These are phyloP conservation scores for Pichia rugopelliculosa DNA, from an alignment of 805 yeast species.

Conservation along the genomic window DNA sequence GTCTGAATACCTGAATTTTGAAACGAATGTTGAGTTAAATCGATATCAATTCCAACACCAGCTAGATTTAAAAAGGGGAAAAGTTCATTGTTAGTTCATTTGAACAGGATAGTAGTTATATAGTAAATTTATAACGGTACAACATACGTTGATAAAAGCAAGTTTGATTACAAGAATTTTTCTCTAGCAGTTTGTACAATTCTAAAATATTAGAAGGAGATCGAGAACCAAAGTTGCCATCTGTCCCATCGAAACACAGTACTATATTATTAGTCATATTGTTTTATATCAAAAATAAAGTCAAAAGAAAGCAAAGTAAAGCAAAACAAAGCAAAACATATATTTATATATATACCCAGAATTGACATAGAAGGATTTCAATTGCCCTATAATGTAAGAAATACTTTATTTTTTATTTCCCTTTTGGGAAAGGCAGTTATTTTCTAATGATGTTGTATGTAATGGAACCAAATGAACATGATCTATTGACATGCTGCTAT, in stretches of 20 bases:
- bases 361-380: too few species aligned
- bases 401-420: too few species aligned
- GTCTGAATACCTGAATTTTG: conserved; percentile 3
- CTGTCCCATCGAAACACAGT: conserved; percentile 59
- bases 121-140: background rate
- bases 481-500: too few species aligned
- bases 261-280: conserved; percentile 36
- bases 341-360: too few species aligned
- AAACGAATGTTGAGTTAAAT: conserved; percentile 30
- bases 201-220: conserved; percentile 51
- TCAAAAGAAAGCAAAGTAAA: too few species aligned
- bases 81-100: background rate
- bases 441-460: too few species aligned
- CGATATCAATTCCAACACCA: conserved; percentile 52
- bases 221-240: conserved; percentile 46
- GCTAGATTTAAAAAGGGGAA: conserved; percentile 24
- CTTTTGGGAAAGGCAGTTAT: too few species aligned
- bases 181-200: conserved; percentile 44
- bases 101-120: background rate
- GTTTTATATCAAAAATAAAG: too few species aligned
- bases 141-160: conserved; percentile 53
- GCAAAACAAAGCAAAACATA: too few species aligned
- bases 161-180: conserved; percentile 33
- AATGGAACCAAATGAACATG: too few species aligned
- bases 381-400: too few species aligned